These are phyloP conservation scores for Polyporus tsugae DNA, from an alignment of 1,284 basidiomycete species.

Conservation along the genomic window DNA sequence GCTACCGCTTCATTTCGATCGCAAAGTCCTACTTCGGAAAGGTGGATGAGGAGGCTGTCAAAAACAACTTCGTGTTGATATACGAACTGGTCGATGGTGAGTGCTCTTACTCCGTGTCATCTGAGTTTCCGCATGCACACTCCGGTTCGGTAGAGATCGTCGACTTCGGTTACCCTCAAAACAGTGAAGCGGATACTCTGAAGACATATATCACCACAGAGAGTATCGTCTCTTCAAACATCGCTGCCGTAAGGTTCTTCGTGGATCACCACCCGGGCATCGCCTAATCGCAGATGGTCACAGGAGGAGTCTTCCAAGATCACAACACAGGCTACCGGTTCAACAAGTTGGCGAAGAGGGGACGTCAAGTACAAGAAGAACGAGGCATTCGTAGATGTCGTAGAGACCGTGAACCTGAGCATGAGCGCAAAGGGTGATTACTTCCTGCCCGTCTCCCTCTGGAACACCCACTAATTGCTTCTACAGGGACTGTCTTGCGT, in stretches of 20 bases:
- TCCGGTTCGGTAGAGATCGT: slow-evolving; percentile 83
- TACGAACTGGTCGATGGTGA: slow-evolving; percentile 95
- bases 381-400: slow-evolving; percentile 97
- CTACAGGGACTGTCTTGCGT: slow-evolving; percentile 85
- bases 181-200: slow-evolving; percentile 96
- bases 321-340: slow-evolving; percentile 94
- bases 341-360: slow-evolving; percentile 91
- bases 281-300: slow-evolving; percentile 21
- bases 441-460: neutral
- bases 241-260: slow-evolving; percentile 71
- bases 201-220: slow-evolving; percentile 99
- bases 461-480: neutral
- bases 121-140: neutral
- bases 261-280: neutral
- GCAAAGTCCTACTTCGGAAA: slow-evolving; percentile 97
- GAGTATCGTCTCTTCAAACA: slow-evolving; percentile 86
- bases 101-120: slow-evolving; percentile 10
- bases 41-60: slow-evolving; percentile 96
- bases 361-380: slow-evolving; percentile 99
- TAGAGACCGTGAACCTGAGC: slow-evolving; percentile 95
- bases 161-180: slow-evolving; percentile 99
- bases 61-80: slow-evolving; percentile 98
- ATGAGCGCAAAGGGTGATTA: slow-evolving; percentile 92
- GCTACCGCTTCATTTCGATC: slow-evolving; percentile 95
- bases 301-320: slow-evolving; percentile 98